Base-by-base conservation (phyloP, 2,329 filamentous ascomycete genomes). In the Pezizomycotina sp. region DNA sequence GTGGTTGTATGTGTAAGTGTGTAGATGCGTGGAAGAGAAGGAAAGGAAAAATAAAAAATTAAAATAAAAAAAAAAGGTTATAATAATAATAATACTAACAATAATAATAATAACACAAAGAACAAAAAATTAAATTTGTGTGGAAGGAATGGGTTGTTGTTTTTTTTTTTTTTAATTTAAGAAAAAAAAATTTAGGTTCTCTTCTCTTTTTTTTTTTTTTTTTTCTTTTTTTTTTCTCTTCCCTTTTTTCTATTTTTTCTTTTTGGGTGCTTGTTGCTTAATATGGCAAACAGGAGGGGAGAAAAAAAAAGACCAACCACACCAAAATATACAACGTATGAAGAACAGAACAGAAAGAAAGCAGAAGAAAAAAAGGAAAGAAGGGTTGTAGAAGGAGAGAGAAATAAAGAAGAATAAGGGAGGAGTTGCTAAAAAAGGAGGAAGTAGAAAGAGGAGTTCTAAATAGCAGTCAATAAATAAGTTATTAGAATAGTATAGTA, bases 351-450 rank as follows among this genome's bases (percentile, higher is more conserved):
- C 7, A 34, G 26, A 15, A 18, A 34, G n/a, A 13, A 7, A 7
- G 10, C 27, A 38, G 10, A 5, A 34, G 26, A 15, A 18, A 34
- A 34, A 28, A 27, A 14, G 26, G 28, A 20, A 22, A 30, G 29
- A 24, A 38, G 27, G 30, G 23, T 20, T 25, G 23, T 20, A 34
- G 20, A 26, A 24, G 27, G 32, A 33, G 26, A 31, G 37, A 35
- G 32, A 33, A 35, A 29, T 33, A 36, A 41, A 23, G 35, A 41
- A 41, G 38, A n/a, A n/a, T n/a, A n/a, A n/a, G n/a, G n/a, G n/a
- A n/a, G n/a, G n/a, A n/a, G n/a, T n/a, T n/a, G n/a, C n/a, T n/a
- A n/a, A n/a, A n/a, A n/a, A n/a, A n/a, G n/a, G n/a, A n/a, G n/a
- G n/a, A n/a, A n/a, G n/a, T n/a, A n/a, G n/a, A n/a, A n/a, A n/a